A percentile compares a stretch with the other conserved stretches of the same genome.
These are phyloP conservation scores for Persicaria maculosa DNA, from an alignment of 148 eudicot species.

Conservation along the genomic window DNA sequence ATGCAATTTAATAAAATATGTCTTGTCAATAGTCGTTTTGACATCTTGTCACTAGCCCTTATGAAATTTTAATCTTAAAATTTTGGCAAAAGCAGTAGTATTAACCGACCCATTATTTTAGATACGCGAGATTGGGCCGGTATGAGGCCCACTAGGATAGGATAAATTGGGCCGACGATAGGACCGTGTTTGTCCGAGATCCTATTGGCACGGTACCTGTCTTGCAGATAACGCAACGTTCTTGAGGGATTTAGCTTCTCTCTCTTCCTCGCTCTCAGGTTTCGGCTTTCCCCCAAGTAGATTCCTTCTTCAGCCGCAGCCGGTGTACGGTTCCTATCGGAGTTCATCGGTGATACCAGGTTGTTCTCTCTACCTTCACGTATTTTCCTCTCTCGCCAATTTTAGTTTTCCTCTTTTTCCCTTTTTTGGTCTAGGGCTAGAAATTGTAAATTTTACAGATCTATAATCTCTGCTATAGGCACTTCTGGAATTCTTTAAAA, in stretches of 20 bases:
- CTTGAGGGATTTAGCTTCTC: background rate
- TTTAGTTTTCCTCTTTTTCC: background rate
- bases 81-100: no score
- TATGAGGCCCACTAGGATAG: no score
- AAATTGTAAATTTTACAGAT: constrained; percentile 3
- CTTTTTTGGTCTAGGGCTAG: background rate
- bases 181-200: background rate
- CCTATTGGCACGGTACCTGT: background rate
- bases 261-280: background rate
- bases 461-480: background rate
- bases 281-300: background rate
- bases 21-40: no score
- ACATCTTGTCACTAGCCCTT: no score
- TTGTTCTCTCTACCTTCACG: constrained; percentile 5
- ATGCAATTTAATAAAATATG: no score
- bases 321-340: constrained; percentile 1
- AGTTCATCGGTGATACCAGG: background rate
- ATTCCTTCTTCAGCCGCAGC: background rate
- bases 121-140: background rate
- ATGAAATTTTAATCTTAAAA: no score
- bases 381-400: background rate
- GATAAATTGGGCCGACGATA: background rate
- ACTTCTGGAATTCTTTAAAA: background rate
- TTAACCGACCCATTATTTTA: no score
- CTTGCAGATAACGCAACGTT: constrained; percentile 12